Base-by-base conservation (phyloP, 768 basidiomycete genomes). In the Pisolithus orientalis region DNA sequence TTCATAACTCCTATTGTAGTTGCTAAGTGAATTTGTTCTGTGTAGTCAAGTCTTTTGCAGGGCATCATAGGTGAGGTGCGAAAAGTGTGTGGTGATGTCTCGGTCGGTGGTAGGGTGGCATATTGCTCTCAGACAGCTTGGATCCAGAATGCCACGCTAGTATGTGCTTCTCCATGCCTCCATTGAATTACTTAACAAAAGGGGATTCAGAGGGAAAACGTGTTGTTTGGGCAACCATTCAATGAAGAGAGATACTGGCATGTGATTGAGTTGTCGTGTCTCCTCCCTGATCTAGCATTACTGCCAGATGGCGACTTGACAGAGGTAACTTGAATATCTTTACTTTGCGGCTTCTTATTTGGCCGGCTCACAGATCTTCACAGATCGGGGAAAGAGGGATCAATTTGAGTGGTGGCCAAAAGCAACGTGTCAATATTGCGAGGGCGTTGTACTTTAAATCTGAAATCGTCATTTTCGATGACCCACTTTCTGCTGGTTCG, bases 61-160 rank as follows among this genome's bases (percentile, higher is more conserved):
- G 83, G 82, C 4, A 67, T 90, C 28, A 77, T 87, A 39, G 85
- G 87, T 5, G 87, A 87, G 66, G 87, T 87, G 85, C 71, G 76
- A 14, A 72, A 71, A 52, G 56, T 73, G 2, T 63, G 67, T 8
- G 87, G 87, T 0, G 61, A 66, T 11, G 76, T 84, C 37, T 67
- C 71, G 0, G 82, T 87, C 57, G 82, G 86, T 6, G 85, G 86
- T 0, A 67, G 70, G 13, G 74, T 87, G 9, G 84, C 79, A 5
- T 90, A 87, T 61, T 85, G 83, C 60, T 75, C 85, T 14, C 87
- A 90, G 65, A 79, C 77, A 0, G 83, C 85, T 0, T 90, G 86
- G 86, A 87, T 90, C 45, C 84, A 86, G 64, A 87, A 87, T 61
- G 78, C 80, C 0, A 74, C 80, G 5, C 59, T 84, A 61, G 83